phyloP scores from a whole-genome alignment of 176 grass and related monocot genomes.

The Aechmea fasciata region DNA sequence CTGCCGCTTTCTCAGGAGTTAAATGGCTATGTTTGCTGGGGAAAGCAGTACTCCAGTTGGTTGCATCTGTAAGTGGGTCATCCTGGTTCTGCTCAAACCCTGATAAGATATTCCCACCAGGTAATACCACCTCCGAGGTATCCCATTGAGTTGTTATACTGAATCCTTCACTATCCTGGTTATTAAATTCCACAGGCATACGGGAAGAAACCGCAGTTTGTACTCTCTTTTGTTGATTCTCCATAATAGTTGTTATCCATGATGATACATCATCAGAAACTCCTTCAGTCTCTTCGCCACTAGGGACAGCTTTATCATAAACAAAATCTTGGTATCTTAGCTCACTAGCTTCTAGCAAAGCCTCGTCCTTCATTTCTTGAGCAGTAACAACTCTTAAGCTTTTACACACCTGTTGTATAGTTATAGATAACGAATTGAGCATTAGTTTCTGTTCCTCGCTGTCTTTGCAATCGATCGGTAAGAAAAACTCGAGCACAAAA shows the following conservation, averaged over 20 bases:
- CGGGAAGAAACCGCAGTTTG: constrained; percentile 19
- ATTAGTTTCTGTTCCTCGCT: constrained; percentile 45
- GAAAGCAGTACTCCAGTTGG: constrained; percentile 11
- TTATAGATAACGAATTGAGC: constrained; percentile 68
- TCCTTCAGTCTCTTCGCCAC: constrained; percentile 29
- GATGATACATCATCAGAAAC: constrained; percentile 39
- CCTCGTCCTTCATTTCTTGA: constrained; percentile 59
- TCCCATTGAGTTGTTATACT: constrained; percentile 47
- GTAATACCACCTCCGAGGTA: constrained; percentile 22
- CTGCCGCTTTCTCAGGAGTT: constrained; percentile 34
- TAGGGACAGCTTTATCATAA: constrained; percentile 18
- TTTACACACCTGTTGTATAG: constrained; percentile 48
- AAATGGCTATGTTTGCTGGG: constrained; percentile 28
- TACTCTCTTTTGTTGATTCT: constrained; percentile 33
- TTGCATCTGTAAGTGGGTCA: constrained; percentile 28
- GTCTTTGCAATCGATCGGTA: constrained; percentile 48
- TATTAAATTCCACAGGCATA: constrained; percentile 35
- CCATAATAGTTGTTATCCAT: constrained; percentile 42
- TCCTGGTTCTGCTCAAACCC: constrained; percentile 38
- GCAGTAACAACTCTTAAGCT: constrained; percentile 44
- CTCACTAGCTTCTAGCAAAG: constrained; percentile 16
- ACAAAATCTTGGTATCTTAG: constrained; percentile 8
- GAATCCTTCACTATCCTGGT: constrained; percentile 59
- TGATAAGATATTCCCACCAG: constrained; percentile 36
- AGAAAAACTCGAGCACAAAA: constrained; percentile 91